Percentiles rank a stretch among this genome's conserved stretches.
Evolutionary conservation across 208 protist species (phyloP).

Genomic region (Leptomonas pyrrhocoris): DNA sequence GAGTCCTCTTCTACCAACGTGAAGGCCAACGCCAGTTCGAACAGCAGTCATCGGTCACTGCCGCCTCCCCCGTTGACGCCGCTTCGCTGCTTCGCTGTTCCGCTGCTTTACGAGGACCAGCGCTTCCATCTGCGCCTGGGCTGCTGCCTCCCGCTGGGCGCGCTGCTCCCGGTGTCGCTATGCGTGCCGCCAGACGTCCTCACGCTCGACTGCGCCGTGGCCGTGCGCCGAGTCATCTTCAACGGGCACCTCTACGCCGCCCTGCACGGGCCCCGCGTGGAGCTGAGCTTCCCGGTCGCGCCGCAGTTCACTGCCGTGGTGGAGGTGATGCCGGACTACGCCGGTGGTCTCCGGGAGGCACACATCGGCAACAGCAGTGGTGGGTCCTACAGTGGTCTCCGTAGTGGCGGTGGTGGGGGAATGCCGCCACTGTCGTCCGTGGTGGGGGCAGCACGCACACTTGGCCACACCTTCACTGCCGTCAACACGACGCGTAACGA

Average conservation of each 20-base stretch:
- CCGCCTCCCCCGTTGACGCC: constrained; percentile 3
- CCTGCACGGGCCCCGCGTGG: constrained; percentile 50
- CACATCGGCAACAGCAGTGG: neutral
- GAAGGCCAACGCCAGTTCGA: neutral
- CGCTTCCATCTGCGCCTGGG: constrained; percentile 59
- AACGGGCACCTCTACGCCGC: constrained; percentile 61
- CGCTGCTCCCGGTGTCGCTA: constrained; percentile 47
- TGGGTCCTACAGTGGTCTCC: neutral
- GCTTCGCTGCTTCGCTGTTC: constrained; percentile 71
- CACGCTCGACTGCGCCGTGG: constrained; percentile 59
- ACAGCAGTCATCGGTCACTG: neutral
- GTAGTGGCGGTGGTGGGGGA: neutral
- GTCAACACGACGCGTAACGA: constrained; percentile 32
- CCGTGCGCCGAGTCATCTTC: constrained; percentile 59
- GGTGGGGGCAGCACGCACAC: neutral
- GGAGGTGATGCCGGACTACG: constrained; percentile 34
- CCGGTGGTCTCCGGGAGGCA: neutral
- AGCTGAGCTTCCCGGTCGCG: constrained; percentile 66
- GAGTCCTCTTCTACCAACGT: neutral
- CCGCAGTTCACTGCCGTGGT: constrained; percentile 73
- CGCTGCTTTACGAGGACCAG: constrained; percentile 74
- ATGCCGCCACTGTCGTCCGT: too few species aligned
- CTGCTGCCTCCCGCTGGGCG: constrained; percentile 61
- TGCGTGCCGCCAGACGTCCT: constrained; percentile 69
- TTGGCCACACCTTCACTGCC: constrained; percentile 25